Evolutionary conservation across 768 basidiomycete species (phyloP), one percentile per base, ranked within the genome.

Genomic region (Calocybe indica): DNA sequence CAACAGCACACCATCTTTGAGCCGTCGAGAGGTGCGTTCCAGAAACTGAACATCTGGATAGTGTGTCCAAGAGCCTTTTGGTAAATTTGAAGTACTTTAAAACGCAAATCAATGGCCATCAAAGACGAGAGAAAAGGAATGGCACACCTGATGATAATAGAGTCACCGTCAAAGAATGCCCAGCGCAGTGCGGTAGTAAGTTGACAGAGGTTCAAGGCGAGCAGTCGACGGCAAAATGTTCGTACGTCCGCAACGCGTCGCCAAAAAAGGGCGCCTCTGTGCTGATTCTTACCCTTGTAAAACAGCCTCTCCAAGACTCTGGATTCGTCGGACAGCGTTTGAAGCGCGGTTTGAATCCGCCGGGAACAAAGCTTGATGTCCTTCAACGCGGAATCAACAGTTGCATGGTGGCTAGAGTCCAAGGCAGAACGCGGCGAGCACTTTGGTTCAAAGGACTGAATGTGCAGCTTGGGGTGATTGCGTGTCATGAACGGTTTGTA

Each of bases 281-380:
- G 85, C 56, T 92, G 88, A 54, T 89, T 91, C 58, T 85, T 88
- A 52, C 79, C 80, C 55, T 87, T 88, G 66, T 91, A 90, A 60
- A 82, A 83, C 1, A 90, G 59, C 50, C 83, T 72, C 54, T 83
- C 79, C 33, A 90, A 68, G 13, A 86, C 62, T 44, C 75, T 74
- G 5, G 79, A 60, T 55, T 88, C 85, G 28, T 77, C 71, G 2
- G 63, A 54, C 37, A 76, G 70, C 10, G 68, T 58, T 11, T 65
- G 51, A 39, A 79, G 55, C 8, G 68, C 65, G 36, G 68, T 58
- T 40, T 73, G 75, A 12, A 86, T 70, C 29, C 73, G 71, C 31
- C 82, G 78, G n/a, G 75, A 69, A 53, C 65, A 67, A 40, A 62
- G 28, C 58, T 80, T 88, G 40, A 88, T 69, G 43, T 72, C 68